Evolutionary conservation across 2,329 filamentous ascomycete species (phyloP).

Genomic region (Paracoccidioides lutzii): DNA sequence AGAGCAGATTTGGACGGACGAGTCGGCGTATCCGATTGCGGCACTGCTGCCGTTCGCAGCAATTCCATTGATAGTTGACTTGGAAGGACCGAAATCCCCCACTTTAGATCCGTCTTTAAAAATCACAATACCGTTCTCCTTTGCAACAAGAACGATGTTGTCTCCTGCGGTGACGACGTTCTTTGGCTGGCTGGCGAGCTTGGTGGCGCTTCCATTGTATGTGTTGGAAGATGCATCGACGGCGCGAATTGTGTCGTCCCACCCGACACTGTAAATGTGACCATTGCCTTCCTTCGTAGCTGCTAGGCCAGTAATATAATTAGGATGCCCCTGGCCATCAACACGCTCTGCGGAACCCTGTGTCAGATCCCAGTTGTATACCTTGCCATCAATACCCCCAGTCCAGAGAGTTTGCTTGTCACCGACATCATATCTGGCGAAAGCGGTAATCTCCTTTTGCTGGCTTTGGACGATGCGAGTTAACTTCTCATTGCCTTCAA

Average conservation of each 20-base stretch:
- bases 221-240: constrained; percentile 62
- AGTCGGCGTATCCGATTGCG: constrained; percentile 64
- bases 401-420: constrained; percentile 58
- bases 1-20: constrained; percentile 62
- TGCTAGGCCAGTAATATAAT: constrained; percentile 69
- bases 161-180: constrained; percentile 47
- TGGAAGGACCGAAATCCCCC: constrained; percentile 43
- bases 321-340: constrained; percentile 71
- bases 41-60: constrained; percentile 55
- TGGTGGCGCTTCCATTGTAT: constrained; percentile 56
- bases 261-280: constrained; percentile 72
- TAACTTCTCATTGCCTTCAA: constrained; percentile 56
- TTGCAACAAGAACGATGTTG: constrained; percentile 45
- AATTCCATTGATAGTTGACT: constrained; percentile 51
- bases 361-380: constrained; percentile 69
- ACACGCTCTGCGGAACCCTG: constrained; percentile 56
- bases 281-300: constrained; percentile 38
- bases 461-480: constrained; percentile 69
- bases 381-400: constrained; percentile 80
- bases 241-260: constrained; percentile 81
- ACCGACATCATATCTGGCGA: constrained; percentile 44
- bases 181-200: constrained; percentile 69
- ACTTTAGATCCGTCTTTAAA: constrained; percentile 46
- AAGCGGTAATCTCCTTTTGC: constrained; percentile 76
- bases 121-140: constrained; percentile 46